A percentile compares a stretch with the other conserved stretches of the same genome.
Conservation (phyloP, 140 eudicot genomes). For the Artemisia princeps region DNA sequence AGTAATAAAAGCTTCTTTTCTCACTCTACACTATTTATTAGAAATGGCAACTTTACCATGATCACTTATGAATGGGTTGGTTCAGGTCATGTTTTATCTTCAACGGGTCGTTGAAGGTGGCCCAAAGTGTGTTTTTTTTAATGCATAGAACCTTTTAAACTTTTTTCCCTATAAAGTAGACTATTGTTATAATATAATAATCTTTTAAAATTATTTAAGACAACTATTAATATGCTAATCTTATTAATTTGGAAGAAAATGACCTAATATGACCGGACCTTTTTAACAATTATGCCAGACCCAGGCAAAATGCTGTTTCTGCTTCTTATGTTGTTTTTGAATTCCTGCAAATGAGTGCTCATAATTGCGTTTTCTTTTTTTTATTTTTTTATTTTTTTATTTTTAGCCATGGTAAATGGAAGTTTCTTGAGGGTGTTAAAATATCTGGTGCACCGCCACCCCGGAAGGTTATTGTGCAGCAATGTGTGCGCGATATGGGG, state of each 20-base stretch:
- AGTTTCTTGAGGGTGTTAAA: conserved; percentile 88
- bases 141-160: not conserved
- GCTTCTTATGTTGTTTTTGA: not conserved
- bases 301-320: not conserved
- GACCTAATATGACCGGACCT: no score
- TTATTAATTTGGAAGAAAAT: no score
- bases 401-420: conserved; percentile 69
- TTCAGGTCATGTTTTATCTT: not conserved
- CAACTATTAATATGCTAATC: no score
- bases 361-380: not conserved
- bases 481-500: conserved; percentile 68
- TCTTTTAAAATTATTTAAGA: conserved; percentile 17
- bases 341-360: conserved; percentile 7
- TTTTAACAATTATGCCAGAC: no score
- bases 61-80: no score
- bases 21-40: not conserved
- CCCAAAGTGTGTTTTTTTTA: not conserved
- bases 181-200: not conserved
- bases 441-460: conserved; percentile 82
- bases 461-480: conserved; percentile 80
- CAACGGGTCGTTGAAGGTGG: not conserved
- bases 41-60: not conserved
- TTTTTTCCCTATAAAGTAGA: not conserved
- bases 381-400: no score
- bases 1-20: conserved; percentile 35